Percentiles rank a stretch among this genome's conserved stretches.
Conservation (phyloP, 2,329 filamentous ascomycete genomes). For the Colletotrichum paranaense region DNA sequence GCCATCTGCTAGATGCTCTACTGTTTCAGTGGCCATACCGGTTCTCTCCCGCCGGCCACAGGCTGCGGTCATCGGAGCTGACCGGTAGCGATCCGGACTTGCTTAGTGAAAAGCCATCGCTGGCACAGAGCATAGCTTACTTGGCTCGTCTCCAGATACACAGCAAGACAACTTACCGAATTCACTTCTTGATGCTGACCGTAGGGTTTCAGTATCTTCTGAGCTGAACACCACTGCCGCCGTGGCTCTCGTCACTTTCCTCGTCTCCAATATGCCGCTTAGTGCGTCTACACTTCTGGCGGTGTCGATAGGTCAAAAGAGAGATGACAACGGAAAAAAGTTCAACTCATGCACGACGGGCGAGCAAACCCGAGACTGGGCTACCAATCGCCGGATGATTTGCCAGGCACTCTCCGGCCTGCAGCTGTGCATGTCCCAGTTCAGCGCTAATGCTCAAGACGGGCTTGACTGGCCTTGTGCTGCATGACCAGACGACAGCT, state of each 20-base stretch:
- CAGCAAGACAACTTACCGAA: not conserved
- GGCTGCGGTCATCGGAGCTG: not conserved
- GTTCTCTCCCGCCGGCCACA: not conserved
- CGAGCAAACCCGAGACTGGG: slow-evolving; percentile 29
- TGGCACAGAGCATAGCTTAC: not conserved
- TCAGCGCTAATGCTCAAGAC: slow-evolving; percentile 19
- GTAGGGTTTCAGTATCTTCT: not conserved
- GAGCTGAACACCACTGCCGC: not conserved
- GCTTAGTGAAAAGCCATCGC: not conserved
- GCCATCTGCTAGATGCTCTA: not conserved
- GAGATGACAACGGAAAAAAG: slow-evolving; percentile 3
- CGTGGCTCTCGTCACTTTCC: not conserved
- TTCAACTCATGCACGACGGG: slow-evolving; percentile 25
- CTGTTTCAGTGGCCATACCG: not conserved
- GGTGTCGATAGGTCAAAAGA: not conserved
- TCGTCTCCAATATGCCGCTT: not conserved
- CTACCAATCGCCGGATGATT: slow-evolving; percentile 24
- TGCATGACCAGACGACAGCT: slow-evolving; percentile 11
- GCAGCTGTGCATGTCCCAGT: slow-evolving; percentile 27
- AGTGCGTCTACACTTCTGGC: not conserved
- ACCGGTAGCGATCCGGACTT: not conserved
- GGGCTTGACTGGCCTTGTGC: slow-evolving; percentile 25
- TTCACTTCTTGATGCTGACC: slow-evolving; percentile 7
- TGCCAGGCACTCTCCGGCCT: slow-evolving; percentile 25
- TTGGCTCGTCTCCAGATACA: not conserved